Evolutionary conservation across 768 basidiomycete species (phyloP).

Genomic region (Hygrocybe punicea): DNA sequence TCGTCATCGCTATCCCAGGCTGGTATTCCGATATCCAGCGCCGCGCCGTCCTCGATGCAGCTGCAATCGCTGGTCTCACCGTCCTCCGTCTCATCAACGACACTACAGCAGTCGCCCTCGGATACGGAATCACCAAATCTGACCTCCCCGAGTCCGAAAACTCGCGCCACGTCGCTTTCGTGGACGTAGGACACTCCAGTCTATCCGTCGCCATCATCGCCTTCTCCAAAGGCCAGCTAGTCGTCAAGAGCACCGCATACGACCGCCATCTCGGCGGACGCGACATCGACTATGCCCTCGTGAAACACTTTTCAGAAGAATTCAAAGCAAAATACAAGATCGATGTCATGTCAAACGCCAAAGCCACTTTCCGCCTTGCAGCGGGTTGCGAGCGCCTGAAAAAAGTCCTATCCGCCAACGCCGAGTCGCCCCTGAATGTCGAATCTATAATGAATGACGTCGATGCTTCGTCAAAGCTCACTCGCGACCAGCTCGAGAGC

Average conservation of each 20-base stretch:
- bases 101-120: slow-evolving; percentile 91
- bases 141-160: slow-evolving; percentile 85
- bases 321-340: slow-evolving; percentile 99
- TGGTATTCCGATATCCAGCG: slow-evolving; percentile 96
- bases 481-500: slow-evolving; percentile 76
- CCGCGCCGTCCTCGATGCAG: slow-evolving; percentile 85
- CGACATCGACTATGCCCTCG: slow-evolving; percentile 90
- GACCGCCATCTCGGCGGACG: slow-evolving; percentile 94
- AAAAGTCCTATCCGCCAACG: slow-evolving; percentile 93
- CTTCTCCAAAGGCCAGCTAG: slow-evolving; percentile 90
- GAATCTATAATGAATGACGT: slow-evolving; percentile 96
- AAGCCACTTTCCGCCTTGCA: slow-evolving; percentile 86
- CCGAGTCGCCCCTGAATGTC: slow-evolving; percentile 83
- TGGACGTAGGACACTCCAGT: slow-evolving; percentile 93
- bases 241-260: slow-evolving; percentile 83
- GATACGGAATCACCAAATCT: slow-evolving; percentile 97
- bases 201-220: slow-evolving; percentile 85
- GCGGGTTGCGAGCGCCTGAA: slow-evolving; percentile 92
- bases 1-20: slow-evolving; percentile 94
- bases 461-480: slow-evolving; percentile 83
- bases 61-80: slow-evolving; percentile 84
- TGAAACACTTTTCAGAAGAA: slow-evolving; percentile 83
- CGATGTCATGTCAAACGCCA: slow-evolving; percentile 86
- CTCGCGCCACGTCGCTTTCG: slow-evolving; percentile 85
- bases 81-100: slow-evolving; percentile 95